A percentile compares a stretch with the other conserved stretches of the same genome.
Evolutionary conservation across 179 eudicot species (phyloP).

Genomic region (Vitellaria paradoxa): DNA sequence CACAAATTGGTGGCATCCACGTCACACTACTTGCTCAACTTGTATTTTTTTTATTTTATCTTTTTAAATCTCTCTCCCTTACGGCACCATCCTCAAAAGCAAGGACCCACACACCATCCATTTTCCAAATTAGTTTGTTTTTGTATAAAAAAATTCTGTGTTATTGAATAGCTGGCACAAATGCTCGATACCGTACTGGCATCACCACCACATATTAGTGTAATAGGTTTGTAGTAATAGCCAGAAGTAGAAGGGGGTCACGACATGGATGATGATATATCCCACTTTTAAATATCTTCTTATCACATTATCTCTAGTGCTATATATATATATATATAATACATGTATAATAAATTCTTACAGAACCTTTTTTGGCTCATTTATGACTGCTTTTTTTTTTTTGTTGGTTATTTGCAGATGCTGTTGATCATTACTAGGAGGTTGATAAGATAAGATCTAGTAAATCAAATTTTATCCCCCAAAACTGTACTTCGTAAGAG

Average conservation of each 20-base stretch:
- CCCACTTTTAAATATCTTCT: slow-evolving; percentile 15
- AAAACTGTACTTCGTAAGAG: too few species aligned
- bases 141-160: not conserved
- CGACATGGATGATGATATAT: not conserved
- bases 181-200: slow-evolving; percentile 17
- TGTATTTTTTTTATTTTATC: not conserved
- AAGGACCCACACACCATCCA: slow-evolving; percentile 11
- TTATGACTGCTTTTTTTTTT: too few species aligned
- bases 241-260: not conserved
- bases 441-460: not conserved
- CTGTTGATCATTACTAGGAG: not conserved
- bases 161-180: not conserved
- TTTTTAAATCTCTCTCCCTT: not conserved
- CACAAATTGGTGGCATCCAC: slow-evolving; percentile 27
- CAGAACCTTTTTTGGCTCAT: not conserved
- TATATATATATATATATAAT: not conserved
- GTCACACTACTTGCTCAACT: slow-evolving; percentile 1
- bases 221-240: not conserved
- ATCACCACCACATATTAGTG: slow-evolving; percentile 16
- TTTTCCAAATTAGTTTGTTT: not conserved
- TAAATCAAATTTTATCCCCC: not conserved
- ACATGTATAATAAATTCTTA: not conserved
- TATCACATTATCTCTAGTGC: slow-evolving; percentile 10
- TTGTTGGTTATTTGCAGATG: not conserved
- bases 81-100: not conserved